phyloP scores from a whole-genome alignment of 768 basidiomycete genomes.

The Hericium erinaceus region DNA sequence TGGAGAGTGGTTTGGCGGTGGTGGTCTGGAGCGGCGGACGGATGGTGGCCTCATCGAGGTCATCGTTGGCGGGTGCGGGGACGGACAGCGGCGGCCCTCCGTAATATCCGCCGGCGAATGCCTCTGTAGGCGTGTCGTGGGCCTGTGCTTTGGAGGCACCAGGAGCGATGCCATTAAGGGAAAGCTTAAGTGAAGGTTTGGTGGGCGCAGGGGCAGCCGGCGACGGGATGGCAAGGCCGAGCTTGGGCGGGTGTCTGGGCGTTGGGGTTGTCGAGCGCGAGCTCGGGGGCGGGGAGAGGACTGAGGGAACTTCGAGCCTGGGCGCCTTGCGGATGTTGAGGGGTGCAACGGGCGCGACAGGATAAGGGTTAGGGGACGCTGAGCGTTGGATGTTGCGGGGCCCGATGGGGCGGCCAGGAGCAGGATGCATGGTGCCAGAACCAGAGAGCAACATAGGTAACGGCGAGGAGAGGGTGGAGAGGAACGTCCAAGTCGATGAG shows the following conservation, averaged over 20 bases:
- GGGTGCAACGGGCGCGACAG: slow-evolving; percentile 27
- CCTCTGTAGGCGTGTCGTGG: not conserved
- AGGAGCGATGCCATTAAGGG: not conserved
- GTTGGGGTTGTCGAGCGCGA: slow-evolving; percentile 18
- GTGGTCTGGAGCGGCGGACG: slow-evolving; percentile 26
- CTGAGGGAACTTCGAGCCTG: slow-evolving; percentile 5
- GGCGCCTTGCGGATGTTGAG: slow-evolving; percentile 32
- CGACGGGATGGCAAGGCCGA: slow-evolving; percentile 24
- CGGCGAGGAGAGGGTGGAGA: not conserved
- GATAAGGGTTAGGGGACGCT: slow-evolving; percentile 29
- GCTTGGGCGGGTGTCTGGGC: slow-evolving; percentile 3
- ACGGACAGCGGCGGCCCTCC: slow-evolving; percentile 13
- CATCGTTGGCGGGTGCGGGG: slow-evolving; percentile 12
- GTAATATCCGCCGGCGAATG: slow-evolving; percentile 13
- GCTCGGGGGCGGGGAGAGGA: slow-evolving; percentile 11
- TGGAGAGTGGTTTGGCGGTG: slow-evolving; percentile 11
- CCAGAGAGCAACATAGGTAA: slow-evolving; percentile 6
- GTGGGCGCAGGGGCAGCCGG: slow-evolving; percentile 4
- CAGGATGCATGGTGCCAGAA: slow-evolving; percentile 17
- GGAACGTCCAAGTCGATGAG: not conserved
- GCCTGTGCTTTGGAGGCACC: not conserved
- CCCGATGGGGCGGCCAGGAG: slow-evolving; percentile 36
- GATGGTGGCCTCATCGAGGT: slow-evolving; percentile 32
- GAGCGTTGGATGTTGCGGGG: slow-evolving; percentile 37
- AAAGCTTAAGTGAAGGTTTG: slow-evolving; percentile 15